These are phyloP conservation scores for Diplotaxis tenuifolia DNA, from an alignment of 345 rosid species.

Conservation along the genomic window DNA sequence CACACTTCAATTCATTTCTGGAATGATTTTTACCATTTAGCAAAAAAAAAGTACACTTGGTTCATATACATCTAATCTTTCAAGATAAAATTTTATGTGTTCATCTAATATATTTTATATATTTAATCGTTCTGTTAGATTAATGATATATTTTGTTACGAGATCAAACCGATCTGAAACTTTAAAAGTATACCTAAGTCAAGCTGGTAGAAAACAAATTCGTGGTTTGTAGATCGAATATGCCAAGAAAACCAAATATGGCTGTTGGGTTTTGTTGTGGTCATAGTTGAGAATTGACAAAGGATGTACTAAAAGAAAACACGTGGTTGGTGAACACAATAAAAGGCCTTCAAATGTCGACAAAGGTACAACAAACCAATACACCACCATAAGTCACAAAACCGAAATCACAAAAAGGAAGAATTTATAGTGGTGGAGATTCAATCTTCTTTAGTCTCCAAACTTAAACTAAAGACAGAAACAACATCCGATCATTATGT, in stretches of 20 bases:
- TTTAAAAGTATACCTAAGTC: not conserved
- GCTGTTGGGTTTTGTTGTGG: not conserved
- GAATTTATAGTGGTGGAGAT: not conserved
- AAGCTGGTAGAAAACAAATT: not conserved
- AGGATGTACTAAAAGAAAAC: not conserved
- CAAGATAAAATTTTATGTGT: not conserved
- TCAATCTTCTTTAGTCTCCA: not conserved
- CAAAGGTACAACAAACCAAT: slow-evolving; percentile 21
- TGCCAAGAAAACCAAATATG: not conserved
- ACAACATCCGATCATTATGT: not conserved
- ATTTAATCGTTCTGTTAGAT: not conserved
- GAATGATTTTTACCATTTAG: too few relatives aligned
- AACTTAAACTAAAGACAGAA: not conserved
- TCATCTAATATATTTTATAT: not conserved
- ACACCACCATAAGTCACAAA: not conserved
- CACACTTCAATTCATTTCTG: too few relatives aligned
- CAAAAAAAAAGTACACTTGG: not conserved
- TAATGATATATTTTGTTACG: not conserved
- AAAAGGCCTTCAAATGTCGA: slow-evolving; percentile 17
- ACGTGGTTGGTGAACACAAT: slow-evolving; percentile 26
- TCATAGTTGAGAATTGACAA: not conserved
- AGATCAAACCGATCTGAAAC: not conserved
- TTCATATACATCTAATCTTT: not conserved
- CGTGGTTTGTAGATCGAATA: not conserved
- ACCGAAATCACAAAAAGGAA: slow-evolving; percentile 2